phyloP scores from a whole-genome alignment of 176 grass and related monocot genomes.

The Elymus sibiricus region DNA sequence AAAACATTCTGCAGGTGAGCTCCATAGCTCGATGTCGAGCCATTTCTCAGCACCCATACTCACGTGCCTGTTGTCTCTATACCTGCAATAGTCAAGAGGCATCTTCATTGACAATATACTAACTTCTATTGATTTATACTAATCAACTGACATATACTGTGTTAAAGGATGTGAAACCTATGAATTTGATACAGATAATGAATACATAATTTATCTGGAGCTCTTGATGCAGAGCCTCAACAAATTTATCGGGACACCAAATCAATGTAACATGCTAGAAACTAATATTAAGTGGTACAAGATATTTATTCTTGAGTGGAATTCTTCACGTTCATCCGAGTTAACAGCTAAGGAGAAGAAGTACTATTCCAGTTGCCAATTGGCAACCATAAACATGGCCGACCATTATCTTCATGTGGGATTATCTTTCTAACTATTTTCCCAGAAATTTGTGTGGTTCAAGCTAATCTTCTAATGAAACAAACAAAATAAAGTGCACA shows the following conservation, averaged over 20 bases:
- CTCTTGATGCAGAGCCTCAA: not conserved
- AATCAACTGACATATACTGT: not conserved
- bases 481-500: not conserved
- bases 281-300: not conserved
- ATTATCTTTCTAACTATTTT: not conserved
- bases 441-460: not conserved
- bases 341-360: not conserved
- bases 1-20: slow-evolving; percentile 75
- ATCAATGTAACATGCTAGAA: not conserved
- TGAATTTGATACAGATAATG: not conserved
- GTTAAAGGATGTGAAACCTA: slow-evolving; percentile 2
- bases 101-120: not conserved
- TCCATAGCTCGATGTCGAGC: slow-evolving; percentile 97
- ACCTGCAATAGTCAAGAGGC: slow-evolving; percentile 47
- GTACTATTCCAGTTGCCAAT: not conserved
- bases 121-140: not conserved
- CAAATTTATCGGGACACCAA: not conserved
- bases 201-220: not conserved
- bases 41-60: slow-evolving; percentile 99
- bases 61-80: slow-evolving; percentile 95
- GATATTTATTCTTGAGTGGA: not conserved
- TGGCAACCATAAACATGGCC: not conserved
- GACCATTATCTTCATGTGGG: not conserved
- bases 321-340: not conserved
- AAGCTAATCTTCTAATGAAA: not conserved